These are phyloP conservation scores for Corrigiola litoralis DNA, from an alignment of 179 eudicot genomes.

Conservation along the genomic window DNA sequence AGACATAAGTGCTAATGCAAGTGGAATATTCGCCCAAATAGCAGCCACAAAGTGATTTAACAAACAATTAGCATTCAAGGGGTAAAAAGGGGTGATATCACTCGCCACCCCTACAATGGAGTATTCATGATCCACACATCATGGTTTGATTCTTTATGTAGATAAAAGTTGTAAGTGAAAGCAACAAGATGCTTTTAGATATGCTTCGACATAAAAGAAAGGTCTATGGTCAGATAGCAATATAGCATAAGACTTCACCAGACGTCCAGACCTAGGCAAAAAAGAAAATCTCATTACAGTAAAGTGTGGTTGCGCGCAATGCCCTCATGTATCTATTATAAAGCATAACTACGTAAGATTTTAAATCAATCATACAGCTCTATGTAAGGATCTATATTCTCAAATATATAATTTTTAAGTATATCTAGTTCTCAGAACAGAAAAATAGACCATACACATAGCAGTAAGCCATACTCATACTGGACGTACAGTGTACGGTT, in stretches of 20 bases:
- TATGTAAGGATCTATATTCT: too few relatives aligned
- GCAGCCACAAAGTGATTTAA: constrained; percentile 6
- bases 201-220: constrained; percentile 6
- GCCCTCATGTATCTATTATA: too few relatives aligned
- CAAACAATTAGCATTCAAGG: constrained; percentile 5
- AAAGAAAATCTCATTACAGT: too few relatives aligned
- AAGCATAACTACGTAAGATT: too few relatives aligned
- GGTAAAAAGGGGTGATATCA: background rate
- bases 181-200: constrained; percentile 18
- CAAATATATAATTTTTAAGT: too few relatives aligned
- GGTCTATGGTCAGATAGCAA: background rate
- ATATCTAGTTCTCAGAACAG: background rate
- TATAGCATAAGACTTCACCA: background rate
- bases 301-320: too few relatives aligned
- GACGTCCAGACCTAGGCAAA: too few relatives aligned
- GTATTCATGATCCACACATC: constrained; percentile 19
- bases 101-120: constrained; percentile 16
- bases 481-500: background rate
- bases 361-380: too few relatives aligned
- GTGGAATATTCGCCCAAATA: constrained; percentile 18
- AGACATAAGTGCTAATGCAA: constrained; percentile 3
- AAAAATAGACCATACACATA: background rate
- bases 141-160: constrained; percentile 19
- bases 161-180: constrained; percentile 14
- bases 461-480: background rate